Base-by-base conservation (phyloP, 805 yeast species). In the Candida railenensis region DNA sequence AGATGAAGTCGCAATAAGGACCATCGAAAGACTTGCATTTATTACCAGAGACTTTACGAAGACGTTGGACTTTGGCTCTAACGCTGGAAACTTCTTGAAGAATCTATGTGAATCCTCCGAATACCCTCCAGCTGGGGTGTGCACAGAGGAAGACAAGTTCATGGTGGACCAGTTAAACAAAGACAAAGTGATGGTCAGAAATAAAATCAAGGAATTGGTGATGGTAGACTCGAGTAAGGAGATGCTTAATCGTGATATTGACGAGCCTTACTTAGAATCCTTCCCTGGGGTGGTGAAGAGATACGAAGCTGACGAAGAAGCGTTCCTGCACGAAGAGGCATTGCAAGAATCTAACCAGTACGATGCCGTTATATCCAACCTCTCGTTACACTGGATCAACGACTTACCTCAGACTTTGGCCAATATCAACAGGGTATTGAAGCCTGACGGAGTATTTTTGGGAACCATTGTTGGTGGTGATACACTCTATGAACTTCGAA, bases 401-500 rank as follows among this genome's bases (percentile, higher is more conserved):
- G 91, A 89, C 55, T 73, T 89, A n/a, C 96, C 96, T 0, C 70
- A 74, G 1, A 78, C 81, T 2, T 73, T 88, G 43, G 62, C 65
- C 15, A 74, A 78, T 48, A 74, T 88, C 53, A 79, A 82, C 58
- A 58, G 66, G 3, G 73, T 86, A 21, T 69, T 89, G 33, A 80
- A 79, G 49, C 92, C 92, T 1, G 95, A 89, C 62, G 92, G 96
- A 1, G 71, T 90, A 57, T 86, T 89, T 53, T 75, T 89, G 74
- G 95, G 87, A 1, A 78, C 89, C 19, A 77, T 89, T 76, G 78
- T 87, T 53, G 94, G 92, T 18, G 92, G 91, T 9, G 96, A 89
- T 58, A 85, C 95, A 1, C 64, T 89, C n/a, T 89, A 81, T 57
- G 96, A 89, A 62, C 72, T 89, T 49, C 74, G 96, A 42, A 85